Base-by-base conservation (phyloP, 2,329 filamentous ascomycete species). In the Alternaria gaisen region DNA sequence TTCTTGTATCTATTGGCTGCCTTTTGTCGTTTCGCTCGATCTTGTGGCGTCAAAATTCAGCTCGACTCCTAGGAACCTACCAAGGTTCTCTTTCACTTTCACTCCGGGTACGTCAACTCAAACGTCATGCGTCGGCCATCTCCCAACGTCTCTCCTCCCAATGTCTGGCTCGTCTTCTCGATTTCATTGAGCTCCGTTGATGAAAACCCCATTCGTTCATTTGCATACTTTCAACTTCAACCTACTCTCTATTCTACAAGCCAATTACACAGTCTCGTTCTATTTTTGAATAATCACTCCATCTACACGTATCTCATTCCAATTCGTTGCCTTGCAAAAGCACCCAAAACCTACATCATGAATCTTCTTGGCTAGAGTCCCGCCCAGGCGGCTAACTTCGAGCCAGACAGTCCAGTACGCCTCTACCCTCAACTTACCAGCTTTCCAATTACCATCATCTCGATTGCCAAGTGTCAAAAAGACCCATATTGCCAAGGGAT, bases 91-190 rank as follows among this genome's bases (percentile, higher is more conserved):
- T 60, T 62, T 66, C 61, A 62, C 61, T 26, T 54, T 47, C 47
- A 65, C 30, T 54, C 30, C 28, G 64, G 63, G 68, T 71, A 70
- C 56, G 70, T 48, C 40, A 43, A 47, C 22, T 11, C 55, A 16
- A 11, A 54, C 26, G 28, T 30, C 26, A 53, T 24, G 24, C n/a
- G 46, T 26, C 16, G 36, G 34, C 24, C 55, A 30, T 18, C 16
- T 38, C 52, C 56, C 51, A 68, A 55, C 62, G 52, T 32, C 43
- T 30, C 24, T 20, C 28, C 4, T 38, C 30, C 22, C 28, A 36
- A 34, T 11, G 5, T 36, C 18, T 24, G 22, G 12, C 12, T 14
- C 30, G 9, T 50, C 4, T 6, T 38, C 30, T 20, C 30, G 36
- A 14, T 14, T 26, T 12, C 16, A 43, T 34, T 11, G 20, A 26